Evolutionary conservation across 495 filamentous ascomycete genomes (phyloP), one percentile per base, ranked within the genome.

Genomic region (Neurospora sp.): DNA sequence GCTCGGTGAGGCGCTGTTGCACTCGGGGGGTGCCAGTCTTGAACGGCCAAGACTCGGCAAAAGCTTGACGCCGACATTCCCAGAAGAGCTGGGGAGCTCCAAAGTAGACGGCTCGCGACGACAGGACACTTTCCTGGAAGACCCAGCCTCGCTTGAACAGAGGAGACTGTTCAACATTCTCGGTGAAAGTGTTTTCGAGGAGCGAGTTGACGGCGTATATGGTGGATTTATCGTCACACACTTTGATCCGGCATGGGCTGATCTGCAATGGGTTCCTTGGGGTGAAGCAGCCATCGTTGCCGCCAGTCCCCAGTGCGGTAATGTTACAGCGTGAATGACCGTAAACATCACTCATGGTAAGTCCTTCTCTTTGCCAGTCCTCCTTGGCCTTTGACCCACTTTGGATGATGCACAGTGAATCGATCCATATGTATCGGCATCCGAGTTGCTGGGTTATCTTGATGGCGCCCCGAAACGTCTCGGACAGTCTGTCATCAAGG

Each of bases 111-210:
- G 74, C 70, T 38, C 73, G 73, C 0, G 61, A 37, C 14, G 70
- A 74, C 7, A 75, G 68, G 6, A 75, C 53, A 5, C 74, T 68
- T 37, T 75, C 74, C 40, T 75, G 74, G 14, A 74, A 73, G 14
- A 75, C 71, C 74, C 74, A 75, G 9, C 74, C 74, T 16, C 74
- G 68, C 5, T 42, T 68, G 68, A 73, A 69, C 5, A 75, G 72
- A 1, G 74, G 74, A 3, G 27, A 65, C 53, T 35, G 53, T 9
- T 72, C 71, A 12, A 74, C 53, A 9, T 61, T 61, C 5, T 61
- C 53, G 0, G 12, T 18, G 53, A 61, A 61, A 0, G 53, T 61
- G 5, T 18, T 61, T 9, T 61, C 27, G 4, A 31, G 53, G 10
- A 74, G 72, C 2, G 44, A 40, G 14, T 53, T 53, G 53, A 61